phyloP scores from a whole-genome alignment of 2,329 filamentous ascomycete genomes.

The Lanzia echinophila region DNA sequence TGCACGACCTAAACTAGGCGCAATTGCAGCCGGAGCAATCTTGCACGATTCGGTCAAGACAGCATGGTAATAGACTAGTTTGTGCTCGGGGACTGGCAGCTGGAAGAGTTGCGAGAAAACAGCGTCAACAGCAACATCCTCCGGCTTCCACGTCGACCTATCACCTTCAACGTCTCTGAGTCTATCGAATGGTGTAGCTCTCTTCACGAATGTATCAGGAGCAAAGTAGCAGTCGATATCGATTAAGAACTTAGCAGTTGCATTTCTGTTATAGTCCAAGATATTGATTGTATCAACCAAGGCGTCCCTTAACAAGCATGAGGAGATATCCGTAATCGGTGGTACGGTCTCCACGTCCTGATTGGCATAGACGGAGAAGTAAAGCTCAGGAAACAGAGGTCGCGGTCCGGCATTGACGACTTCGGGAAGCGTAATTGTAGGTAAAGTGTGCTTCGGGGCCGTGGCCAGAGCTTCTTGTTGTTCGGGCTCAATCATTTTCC shows the following conservation, averaged over 20 bases:
- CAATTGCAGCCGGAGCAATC: slow-evolving; percentile 91
- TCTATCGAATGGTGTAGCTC: slow-evolving; percentile 87
- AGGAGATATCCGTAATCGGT: slow-evolving; percentile 64
- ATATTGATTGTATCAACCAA: slow-evolving; percentile 91
- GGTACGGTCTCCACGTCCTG: slow-evolving; percentile 90
- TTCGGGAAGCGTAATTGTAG: slow-evolving; percentile 66
- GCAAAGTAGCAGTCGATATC: slow-evolving; percentile 94
- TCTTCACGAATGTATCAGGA: slow-evolving; percentile 83
- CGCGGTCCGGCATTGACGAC: slow-evolving; percentile 67
- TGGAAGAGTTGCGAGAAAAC: slow-evolving; percentile 94
- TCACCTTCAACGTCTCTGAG: slow-evolving; percentile 61
- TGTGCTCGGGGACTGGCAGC: slow-evolving; percentile 81
- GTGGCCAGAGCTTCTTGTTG: slow-evolving; percentile 53
- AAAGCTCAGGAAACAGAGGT: slow-evolving; percentile 84
- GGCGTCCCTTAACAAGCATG: slow-evolving; percentile 76
- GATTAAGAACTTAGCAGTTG: slow-evolving; percentile 81
- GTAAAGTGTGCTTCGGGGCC: slow-evolving; percentile 69
- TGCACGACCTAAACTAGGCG: slow-evolving; percentile 84
- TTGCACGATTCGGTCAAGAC: slow-evolving; percentile 94
- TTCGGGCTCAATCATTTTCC: slow-evolving; percentile 56
- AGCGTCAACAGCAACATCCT: slow-evolving; percentile 94
- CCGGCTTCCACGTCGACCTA: slow-evolving; percentile 86
- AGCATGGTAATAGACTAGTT: slow-evolving; percentile 93
- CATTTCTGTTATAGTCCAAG: slow-evolving; percentile 85
- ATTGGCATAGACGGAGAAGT: slow-evolving; percentile 83